Evolutionary conservation across 495 filamentous ascomycete species (phyloP).

Genomic region (Rostrohypoxylon terebratum): DNA sequence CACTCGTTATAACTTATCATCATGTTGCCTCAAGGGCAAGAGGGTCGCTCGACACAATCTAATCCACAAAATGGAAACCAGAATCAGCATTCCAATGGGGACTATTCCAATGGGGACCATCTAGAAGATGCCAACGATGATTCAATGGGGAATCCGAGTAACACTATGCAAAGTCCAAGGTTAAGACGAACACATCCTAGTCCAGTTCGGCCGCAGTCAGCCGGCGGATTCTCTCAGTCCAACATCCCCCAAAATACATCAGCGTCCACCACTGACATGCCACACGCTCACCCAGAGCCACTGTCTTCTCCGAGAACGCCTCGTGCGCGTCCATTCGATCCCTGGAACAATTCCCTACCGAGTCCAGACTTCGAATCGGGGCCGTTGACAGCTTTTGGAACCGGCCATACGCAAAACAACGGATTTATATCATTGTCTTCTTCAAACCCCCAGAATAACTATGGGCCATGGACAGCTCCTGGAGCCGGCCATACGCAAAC

Average conservation of each 20-base stretch:
- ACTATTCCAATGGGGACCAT: background rate
- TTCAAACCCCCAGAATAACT: no score
- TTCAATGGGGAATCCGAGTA: background rate
- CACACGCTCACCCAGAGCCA: background rate
- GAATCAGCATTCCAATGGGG: background rate
- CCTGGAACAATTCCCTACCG: background rate
- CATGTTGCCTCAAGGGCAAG: background rate
- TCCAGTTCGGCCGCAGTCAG: background rate
- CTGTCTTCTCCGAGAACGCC: background rate
- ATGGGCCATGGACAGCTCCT: background rate
- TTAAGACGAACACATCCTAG: background rate
- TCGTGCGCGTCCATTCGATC: background rate
- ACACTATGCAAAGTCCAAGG: background rate
- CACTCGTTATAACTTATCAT: background rate
- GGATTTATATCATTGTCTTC: no score
- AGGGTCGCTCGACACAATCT: background rate
- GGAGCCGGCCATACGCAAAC: background rate
- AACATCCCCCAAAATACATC: background rate
- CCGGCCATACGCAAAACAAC: background rate
- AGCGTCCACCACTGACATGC: background rate
- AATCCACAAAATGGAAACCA: background rate
- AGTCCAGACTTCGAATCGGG: background rate
- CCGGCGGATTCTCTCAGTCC: background rate
- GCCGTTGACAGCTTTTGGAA: background rate
- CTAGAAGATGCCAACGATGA: background rate